A percentile compares a stretch with the other conserved stretches of the same genome.
phyloP scores from a whole-genome alignment of 371 early-diverging fungal species.

The Syncephalis plumigaleata region DNA sequence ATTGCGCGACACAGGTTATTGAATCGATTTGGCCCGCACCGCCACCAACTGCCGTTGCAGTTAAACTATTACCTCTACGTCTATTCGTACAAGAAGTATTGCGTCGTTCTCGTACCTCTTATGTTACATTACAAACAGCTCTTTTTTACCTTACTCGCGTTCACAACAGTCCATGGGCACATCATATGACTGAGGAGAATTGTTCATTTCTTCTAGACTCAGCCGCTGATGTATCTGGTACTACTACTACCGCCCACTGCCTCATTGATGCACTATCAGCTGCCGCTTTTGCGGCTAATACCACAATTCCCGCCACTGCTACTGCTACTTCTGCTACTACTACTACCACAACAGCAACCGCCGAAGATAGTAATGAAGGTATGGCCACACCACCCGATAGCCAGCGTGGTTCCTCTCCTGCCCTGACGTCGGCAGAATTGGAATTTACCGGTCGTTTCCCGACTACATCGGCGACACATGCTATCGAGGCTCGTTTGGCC shows the following conservation, averaged over 20 bases:
- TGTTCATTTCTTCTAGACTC: background rate
- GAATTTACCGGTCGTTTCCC: background rate
- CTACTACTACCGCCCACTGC: too few species aligned
- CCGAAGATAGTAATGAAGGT: background rate
- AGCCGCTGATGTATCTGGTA: too few species aligned
- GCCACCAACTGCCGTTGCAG: conserved; percentile 13
- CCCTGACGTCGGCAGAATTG: background rate
- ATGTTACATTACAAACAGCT: conserved; percentile 55
- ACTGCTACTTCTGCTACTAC: background rate
- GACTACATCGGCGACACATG: background rate
- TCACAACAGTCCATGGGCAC: conserved; percentile 4
- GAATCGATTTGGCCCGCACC: conserved; percentile 31
- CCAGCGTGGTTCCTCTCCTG: background rate
- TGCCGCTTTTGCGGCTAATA: background rate
- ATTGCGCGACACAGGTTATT: conserved; percentile 34
- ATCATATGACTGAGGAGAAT: too few species aligned
- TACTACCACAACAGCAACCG: background rate
- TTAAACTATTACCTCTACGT: conserved; percentile 38
- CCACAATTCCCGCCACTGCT: background rate
- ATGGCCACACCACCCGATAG: background rate
- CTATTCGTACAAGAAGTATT: conserved; percentile 60
- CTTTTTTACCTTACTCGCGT: conserved; percentile 47
- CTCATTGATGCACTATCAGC: background rate
- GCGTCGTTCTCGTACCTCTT: conserved; percentile 55
- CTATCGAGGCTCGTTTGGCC: background rate